Evolutionary conservation across 441 rosid species (phyloP), one percentile per base, ranked within the genome.

Genomic region (Populus hybrid): DNA sequence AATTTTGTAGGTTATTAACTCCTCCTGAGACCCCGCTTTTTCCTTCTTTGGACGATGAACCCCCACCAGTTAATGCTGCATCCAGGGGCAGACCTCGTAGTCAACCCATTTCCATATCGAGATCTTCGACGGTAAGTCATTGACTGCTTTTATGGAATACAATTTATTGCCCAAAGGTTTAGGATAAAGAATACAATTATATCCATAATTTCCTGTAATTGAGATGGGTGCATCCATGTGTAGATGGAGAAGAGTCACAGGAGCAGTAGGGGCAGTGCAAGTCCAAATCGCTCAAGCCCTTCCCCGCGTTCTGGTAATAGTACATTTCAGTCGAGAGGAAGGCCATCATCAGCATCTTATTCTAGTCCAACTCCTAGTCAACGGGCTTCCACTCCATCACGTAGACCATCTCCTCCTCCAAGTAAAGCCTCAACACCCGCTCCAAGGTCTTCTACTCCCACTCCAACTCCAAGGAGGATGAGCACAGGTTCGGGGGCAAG

Each of bases 21-120:
- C 98, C 99, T 74, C 99, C 99, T 0, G 98, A 96, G 73, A 94
- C 99, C 70, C 99, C 99, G 3, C 97, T 96, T 74, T 96, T 96
- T 84, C 95, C 92, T 74, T 94, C 96, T 4, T 79, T 96, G 94
- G 98, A 96, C 70, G 96, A 96, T 75, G 95, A 92, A 75, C 93
- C 93, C 12, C 88, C 84, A 21, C 80, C 87, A 70, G 86, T 85
- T 76, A 90, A 79, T 87, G 87, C 80, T 86, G 81, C 80, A 42
- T 79, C 85, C 53, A 93, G 96, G 88, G 98, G 99, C 64, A 94
- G 99, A 79, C 92, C 94, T 70, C 89, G 88, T 76, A 92, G 96
- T 82, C 99, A 96, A 82, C 92, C 97, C 36, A 88, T 90, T 88
- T 86, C 98, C 50, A 89, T 94, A 88, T 92, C 99, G 75, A 90